Conservation (phyloP, 208 protist genomes). For the Crithidia mellificae region DNA sequence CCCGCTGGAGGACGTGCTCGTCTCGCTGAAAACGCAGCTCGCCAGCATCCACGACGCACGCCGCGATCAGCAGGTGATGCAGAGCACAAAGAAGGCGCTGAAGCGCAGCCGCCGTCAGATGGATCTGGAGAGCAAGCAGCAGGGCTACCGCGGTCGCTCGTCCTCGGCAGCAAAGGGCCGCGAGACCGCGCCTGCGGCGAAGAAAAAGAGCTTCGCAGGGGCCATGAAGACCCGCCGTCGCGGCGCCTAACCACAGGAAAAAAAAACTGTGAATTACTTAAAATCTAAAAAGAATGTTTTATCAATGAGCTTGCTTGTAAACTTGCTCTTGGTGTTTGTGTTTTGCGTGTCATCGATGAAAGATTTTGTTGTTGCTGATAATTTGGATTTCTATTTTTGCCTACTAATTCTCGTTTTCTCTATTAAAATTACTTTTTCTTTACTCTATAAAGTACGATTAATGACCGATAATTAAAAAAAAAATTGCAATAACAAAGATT, state of each 20-base stretch:
- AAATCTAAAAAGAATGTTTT: too few relatives aligned
- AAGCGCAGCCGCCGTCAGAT: constrained; percentile 49
- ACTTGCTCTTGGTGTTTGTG: too few relatives aligned
- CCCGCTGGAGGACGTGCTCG: constrained; percentile 38
- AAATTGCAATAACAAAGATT: too few relatives aligned
- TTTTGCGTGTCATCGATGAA: too few relatives aligned
- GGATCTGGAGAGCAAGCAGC: constrained; percentile 28
- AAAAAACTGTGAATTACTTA: too few relatives aligned
- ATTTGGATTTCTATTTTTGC: too few relatives aligned
- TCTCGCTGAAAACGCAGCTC: constrained; percentile 35
- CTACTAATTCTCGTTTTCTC: too few relatives aligned
- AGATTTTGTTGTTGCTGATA: too few relatives aligned
- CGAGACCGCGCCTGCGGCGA: background rate
- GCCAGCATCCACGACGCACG: constrained; percentile 32
- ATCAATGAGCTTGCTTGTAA: too few relatives aligned
- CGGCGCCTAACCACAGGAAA: background rate
- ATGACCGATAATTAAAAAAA: too few relatives aligned
- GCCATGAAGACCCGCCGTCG: constrained; percentile 4
- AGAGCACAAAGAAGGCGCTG: constrained; percentile 35
- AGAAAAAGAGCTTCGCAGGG: background rate
- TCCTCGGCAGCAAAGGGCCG: constrained; percentile 8
- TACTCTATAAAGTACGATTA: too few relatives aligned
- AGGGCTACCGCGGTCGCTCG: background rate
- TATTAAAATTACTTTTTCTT: too few relatives aligned
- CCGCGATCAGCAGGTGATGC: constrained; percentile 34